Percentiles rank a stretch among this genome's conserved stretches.
Conservation (phyloP, 495 filamentous ascomycete species). For the Aspergillus steynii region DNA sequence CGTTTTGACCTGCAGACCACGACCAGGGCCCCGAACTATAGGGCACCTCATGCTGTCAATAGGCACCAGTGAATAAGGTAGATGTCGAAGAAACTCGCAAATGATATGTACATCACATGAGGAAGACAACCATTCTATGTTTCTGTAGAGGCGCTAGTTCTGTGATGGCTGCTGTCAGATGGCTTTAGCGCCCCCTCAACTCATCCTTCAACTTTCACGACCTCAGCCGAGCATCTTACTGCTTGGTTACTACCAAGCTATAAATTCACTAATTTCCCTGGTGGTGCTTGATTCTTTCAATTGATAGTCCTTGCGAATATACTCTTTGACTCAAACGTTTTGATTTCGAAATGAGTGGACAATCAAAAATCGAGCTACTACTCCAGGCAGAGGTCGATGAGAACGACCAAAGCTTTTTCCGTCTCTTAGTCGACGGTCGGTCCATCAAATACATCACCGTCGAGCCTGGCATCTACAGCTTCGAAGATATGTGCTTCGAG, state of each 20-base stretch:
- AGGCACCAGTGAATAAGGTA: too few species aligned
- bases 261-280: too few species aligned
- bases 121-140: background rate
- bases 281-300: too few species aligned
- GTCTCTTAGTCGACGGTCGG: slow-evolving; percentile 29
- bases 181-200: too few species aligned
- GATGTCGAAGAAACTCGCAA: too few species aligned
- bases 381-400: slow-evolving; percentile 28
- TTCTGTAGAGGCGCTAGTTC: background rate
- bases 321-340: background rate
- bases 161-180: background rate
- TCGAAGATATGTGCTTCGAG: slow-evolving; percentile 37
- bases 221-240: too few species aligned
- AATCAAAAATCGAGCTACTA: slow-evolving; percentile 24
- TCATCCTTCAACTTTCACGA: too few species aligned
- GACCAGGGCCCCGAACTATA: background rate
- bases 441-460: slow-evolving; percentile 38
- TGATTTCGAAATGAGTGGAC: slow-evolving; percentile 14
- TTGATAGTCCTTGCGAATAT: too few species aligned
- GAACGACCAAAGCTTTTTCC: slow-evolving; percentile 28
- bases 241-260: too few species aligned
- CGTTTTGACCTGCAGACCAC: background rate
- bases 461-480: slow-evolving; percentile 29
- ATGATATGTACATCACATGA: too few species aligned
- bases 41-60: too few species aligned